Conservation (phyloP, 164 flowering plant species). For the Akebia trifoliata region DNA sequence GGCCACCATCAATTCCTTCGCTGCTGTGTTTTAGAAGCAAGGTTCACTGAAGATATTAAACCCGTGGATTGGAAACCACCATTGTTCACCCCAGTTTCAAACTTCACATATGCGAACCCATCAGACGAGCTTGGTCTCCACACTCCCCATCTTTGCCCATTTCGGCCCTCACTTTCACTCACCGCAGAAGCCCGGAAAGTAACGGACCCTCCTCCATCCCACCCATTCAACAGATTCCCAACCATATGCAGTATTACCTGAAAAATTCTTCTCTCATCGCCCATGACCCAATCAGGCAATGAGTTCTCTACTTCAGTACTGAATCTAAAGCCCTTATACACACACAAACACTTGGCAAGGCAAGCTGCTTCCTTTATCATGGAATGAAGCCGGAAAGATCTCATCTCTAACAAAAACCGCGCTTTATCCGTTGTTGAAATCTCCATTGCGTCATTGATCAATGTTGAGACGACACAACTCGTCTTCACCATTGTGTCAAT, state of each 20-base stretch:
- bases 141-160: slow-evolving; percentile 55
- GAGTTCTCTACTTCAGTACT: slow-evolving; percentile 48
- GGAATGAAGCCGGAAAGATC: slow-evolving; percentile 54
- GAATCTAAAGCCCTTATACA: slow-evolving; percentile 51
- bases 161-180: slow-evolving; percentile 41
- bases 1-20: slow-evolving; percentile 37
- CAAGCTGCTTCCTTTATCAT: slow-evolving; percentile 76
- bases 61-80: slow-evolving; percentile 21
- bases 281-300: slow-evolving; percentile 61
- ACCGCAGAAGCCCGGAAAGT: slow-evolving; percentile 37
- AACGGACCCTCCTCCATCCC: slow-evolving; percentile 35
- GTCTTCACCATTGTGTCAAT: slow-evolving; percentile 70
- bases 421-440: slow-evolving; percentile 51
- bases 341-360: slow-evolving; percentile 70
- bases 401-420: slow-evolving; percentile 54
- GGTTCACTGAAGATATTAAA: slow-evolving; percentile 17
- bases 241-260: slow-evolving; percentile 94
- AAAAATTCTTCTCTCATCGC: slow-evolving; percentile 83
- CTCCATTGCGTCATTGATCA: slow-evolving; percentile 81
- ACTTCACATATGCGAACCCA: slow-evolving; percentile 44
- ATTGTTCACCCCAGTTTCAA: slow-evolving; percentile 47
- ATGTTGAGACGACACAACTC: slow-evolving; percentile 60
- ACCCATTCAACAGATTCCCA: slow-evolving; percentile 56
- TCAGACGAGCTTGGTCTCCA: slow-evolving; percentile 62
- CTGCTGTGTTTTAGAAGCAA: slow-evolving; percentile 25